Percentiles rank a stretch among this genome's conserved stretches.
These are phyloP conservation scores for Xylaria longipes DNA, from an alignment of 495 filamentous ascomycete genomes.

Conservation along the genomic window DNA sequence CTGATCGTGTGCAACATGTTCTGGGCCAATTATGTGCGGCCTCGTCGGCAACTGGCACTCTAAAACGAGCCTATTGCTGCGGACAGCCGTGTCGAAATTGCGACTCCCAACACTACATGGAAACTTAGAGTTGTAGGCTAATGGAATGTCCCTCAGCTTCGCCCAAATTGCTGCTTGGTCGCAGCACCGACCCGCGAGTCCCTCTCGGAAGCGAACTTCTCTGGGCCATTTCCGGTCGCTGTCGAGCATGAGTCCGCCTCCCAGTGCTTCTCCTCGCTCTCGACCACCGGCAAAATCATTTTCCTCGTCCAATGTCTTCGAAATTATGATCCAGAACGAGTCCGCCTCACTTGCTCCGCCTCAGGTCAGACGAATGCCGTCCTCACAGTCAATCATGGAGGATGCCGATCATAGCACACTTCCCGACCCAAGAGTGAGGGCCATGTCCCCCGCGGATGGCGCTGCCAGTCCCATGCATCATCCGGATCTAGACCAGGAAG, in stretches of 20 bases:
- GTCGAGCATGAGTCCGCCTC: conserved; percentile 49
- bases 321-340: conserved; percentile 34
- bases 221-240: conserved; percentile 58
- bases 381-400: conserved; percentile 44
- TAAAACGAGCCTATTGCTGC: conserved; percentile 13
- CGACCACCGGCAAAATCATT: conserved; percentile 39
- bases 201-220: conserved; percentile 40
- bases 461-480: conserved; percentile 51
- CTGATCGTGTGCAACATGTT: conserved; percentile 14
- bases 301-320: conserved; percentile 39
- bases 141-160: conserved; percentile 49
- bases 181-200: conserved; percentile 50
- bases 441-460: conserved; percentile 42
- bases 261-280: conserved; percentile 41
- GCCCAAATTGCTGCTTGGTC: conserved; percentile 59
- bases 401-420: conserved; percentile 56
- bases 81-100: conserved; percentile 13
- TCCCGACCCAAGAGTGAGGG: conserved; percentile 55
- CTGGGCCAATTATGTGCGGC: conserved; percentile 10
- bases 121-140: conserved; percentile 33
- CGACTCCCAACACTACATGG: neutral
- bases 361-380: conserved; percentile 39
- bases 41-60: conserved; percentile 1
- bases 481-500: conserved; percentile 85
- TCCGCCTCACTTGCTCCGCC: conserved; percentile 37